A percentile compares a stretch with the other conserved stretches of the same genome.
These are phyloP conservation scores for Dicorynia guianensis DNA, from an alignment of 306 rosid genomes.

Conservation along the genomic window DNA sequence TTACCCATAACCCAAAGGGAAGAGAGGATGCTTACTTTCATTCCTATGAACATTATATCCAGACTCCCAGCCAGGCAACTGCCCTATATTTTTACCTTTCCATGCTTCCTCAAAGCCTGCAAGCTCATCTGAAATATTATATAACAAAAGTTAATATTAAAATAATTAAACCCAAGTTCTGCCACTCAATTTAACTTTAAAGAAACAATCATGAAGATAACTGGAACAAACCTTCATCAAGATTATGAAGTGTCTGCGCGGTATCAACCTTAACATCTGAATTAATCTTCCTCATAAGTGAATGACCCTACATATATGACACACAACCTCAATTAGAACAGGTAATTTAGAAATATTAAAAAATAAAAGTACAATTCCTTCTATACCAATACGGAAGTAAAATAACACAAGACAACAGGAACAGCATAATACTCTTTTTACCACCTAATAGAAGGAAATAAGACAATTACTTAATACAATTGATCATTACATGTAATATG, in stretches of 20 bases:
- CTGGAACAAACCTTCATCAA: constrained; percentile 68
- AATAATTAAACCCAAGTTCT: background rate
- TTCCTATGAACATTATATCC: constrained; percentile 46
- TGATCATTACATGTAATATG: background rate
- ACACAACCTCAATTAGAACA: constrained; percentile 19
- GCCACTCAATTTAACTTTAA: background rate
- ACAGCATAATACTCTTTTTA: too few species aligned
- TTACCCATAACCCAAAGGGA: background rate
- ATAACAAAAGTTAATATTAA: background rate
- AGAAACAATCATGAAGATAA: constrained; percentile 3
- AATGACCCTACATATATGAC: constrained; percentile 70
- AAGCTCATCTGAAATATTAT: constrained; percentile 66
- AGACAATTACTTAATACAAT: background rate
- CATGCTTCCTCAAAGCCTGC: constrained; percentile 78
- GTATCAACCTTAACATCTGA: constrained; percentile 75
- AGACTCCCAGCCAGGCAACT: constrained; percentile 42
- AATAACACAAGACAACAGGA: background rate
- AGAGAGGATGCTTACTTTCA: constrained; percentile 39
- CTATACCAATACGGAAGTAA: background rate
- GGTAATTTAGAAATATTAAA: background rate
- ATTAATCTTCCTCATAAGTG: constrained; percentile 76
- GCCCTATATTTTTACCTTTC: constrained; percentile 59
- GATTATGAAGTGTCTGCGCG: constrained; percentile 78
- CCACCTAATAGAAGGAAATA: background rate
- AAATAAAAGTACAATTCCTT: background rate